phyloP scores from a whole-genome alignment of 2,329 filamentous ascomycete genomes.

The Fusarium mexicanum region DNA sequence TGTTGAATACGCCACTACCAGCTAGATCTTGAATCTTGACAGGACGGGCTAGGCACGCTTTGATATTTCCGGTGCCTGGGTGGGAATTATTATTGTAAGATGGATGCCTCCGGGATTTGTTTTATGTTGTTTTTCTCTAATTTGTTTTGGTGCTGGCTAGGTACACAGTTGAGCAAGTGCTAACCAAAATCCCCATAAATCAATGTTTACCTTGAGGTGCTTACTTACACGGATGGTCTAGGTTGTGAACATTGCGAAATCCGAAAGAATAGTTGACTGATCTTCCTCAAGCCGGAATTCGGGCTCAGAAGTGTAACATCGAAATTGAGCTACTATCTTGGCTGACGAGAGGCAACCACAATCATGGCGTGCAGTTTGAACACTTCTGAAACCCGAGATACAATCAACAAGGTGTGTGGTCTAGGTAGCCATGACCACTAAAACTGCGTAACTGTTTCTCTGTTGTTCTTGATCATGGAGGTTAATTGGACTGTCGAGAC shows the following conservation, averaged over 20 bases:
- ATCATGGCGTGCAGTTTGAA: background rate
- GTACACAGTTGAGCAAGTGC: background rate
- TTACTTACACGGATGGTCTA: background rate
- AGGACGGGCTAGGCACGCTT: background rate
- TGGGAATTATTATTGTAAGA: background rate
- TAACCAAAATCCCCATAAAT: background rate
- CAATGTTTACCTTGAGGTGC: background rate
- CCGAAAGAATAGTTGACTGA: background rate
- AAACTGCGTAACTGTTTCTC: background rate
- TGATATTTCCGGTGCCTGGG: background rate
- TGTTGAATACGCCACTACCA: background rate
- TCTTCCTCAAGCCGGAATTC: background rate
- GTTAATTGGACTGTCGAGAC: background rate
- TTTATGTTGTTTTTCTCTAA: background rate
- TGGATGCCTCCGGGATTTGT: background rate
- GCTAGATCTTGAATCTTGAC: background rate
- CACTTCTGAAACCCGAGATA: constrained; percentile 12
- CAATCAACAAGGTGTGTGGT: background rate
- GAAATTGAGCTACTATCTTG: background rate
- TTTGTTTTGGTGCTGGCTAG: background rate
- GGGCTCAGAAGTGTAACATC: background rate
- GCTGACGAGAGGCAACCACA: constrained; percentile 10
- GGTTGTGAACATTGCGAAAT: background rate
- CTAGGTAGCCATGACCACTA: background rate
- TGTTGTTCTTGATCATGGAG: background rate